Evolutionary conservation across 805 yeast species (phyloP).

Genomic region (Lipomyces kockii): DNA sequence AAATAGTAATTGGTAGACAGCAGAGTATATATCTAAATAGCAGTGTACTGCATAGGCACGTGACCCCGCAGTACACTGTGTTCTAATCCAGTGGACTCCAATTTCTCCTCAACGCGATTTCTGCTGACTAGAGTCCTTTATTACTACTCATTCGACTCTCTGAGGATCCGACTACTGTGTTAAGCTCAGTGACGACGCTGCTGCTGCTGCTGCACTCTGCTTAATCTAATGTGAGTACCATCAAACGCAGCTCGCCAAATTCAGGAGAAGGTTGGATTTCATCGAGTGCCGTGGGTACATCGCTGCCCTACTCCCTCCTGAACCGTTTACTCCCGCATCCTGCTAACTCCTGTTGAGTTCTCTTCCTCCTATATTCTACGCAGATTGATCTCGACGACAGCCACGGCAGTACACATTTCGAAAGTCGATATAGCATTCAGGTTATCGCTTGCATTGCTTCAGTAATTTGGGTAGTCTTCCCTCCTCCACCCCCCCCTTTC

Average conservation of each 20-base stretch:
- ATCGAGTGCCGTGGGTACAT: not conserved
- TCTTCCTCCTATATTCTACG: not conserved
- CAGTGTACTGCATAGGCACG: too few species aligned
- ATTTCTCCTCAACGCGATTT: not conserved
- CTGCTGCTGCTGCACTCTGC: not conserved
- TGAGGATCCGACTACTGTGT: not conserved
- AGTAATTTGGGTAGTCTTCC: not conserved
- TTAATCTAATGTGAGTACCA: not conserved
- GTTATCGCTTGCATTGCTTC: not conserved
- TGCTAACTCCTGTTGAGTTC: not conserved
- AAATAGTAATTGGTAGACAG: not conserved
- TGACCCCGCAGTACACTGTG: too few species aligned
- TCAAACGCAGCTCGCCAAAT: not conserved
- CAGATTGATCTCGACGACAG: not conserved
- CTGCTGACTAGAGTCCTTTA: not conserved
- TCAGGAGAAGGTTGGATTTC: not conserved
- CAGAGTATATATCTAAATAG: not conserved
- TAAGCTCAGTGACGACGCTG: not conserved
- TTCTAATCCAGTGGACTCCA: too few species aligned
- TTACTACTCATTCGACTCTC: not conserved
- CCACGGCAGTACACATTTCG: not conserved
- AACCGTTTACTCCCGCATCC: not conserved
- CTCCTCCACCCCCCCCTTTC: too few species aligned
- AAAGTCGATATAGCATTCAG: too few species aligned
- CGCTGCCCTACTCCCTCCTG: not conserved